Evolutionary conservation across 192 early-diverging fungal genomes (phyloP), one percentile per base, ranked within the genome.

Genomic region (Entomortierella lignicola): DNA sequence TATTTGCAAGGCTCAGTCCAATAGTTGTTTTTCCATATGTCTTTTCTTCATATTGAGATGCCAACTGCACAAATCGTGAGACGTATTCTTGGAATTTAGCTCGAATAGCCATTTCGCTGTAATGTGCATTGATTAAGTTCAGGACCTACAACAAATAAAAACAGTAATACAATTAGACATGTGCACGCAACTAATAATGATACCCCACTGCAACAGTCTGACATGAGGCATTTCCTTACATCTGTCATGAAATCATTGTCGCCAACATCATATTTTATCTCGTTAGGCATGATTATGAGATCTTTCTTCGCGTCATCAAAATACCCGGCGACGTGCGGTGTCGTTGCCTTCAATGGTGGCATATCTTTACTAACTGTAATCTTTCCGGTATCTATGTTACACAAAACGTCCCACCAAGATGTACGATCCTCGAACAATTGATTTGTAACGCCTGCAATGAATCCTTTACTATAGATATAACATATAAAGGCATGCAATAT

Each of bases 401-500:
- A 97, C 20, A 96, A 84, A n/a, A 98, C 87, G 85, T 98, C 97
- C 96, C 96, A 98, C 95, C 96, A 96, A 55, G 89, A 84, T 18
- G 92, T 87, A 39, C 96, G 92, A 71, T 97, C 94, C 72, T 97
- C 96, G 84, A 98, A 96, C 1, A 93, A 89, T 21, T 94, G 94
- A 81, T 98, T 97, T 0, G 97, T 97, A 12, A 97, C 96, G 18
- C 97, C 97, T 5, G 97, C 97, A 81, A 98, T 95, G 81, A 94
- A 98, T 8, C 95, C 96, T 23, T 94, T 88, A 61, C 88, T 89
- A 58, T 52, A 43, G 41, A 82, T 30, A 97, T 30, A 20, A 60
- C 94, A 72, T 97, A 95, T 84, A 98, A 96, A 97, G 95, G 20
- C 97, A 96, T 6, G 97, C 97, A 81, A 98, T 95, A 80, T 93